Conservation (phyloP, 306 rosid genomes). For the Betula pendula region DNA sequence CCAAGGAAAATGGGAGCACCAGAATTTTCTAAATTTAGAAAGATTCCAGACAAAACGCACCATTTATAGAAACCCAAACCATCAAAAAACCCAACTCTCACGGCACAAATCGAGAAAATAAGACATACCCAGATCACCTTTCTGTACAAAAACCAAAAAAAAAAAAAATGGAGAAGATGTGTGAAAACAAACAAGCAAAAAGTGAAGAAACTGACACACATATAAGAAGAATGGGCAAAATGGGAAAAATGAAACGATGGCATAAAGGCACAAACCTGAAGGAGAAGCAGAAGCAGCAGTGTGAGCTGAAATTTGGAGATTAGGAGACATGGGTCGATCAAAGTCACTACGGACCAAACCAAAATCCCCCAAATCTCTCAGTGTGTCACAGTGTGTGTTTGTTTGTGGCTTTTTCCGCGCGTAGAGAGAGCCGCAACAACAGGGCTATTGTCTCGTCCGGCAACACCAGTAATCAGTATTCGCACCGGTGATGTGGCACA, state of each 20-base stretch:
- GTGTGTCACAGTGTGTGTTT: no score
- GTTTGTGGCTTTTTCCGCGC: no score
- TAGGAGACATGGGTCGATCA: constrained; percentile 16
- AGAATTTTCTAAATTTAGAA: not conserved
- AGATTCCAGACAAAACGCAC: not conserved
- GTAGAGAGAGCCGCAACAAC: no score
- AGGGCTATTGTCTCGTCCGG: no score
- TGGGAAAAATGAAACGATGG: not conserved
- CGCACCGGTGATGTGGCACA: no score
- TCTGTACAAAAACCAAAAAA: constrained; percentile 22
- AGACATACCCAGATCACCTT: constrained; percentile 7
- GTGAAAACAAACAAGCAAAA: constrained; percentile 6
- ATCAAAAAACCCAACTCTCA: not conserved
- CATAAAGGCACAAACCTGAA: constrained; percentile 37
- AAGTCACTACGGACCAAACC: constrained; percentile 5
- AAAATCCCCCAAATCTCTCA: not conserved
- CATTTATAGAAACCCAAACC: not conserved
- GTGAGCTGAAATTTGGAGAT: not conserved
- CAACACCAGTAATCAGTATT: no score
- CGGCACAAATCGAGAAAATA: not conserved
- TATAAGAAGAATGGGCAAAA: constrained; percentile 10
- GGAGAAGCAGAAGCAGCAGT: constrained; percentile 2
- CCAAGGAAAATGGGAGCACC: not conserved
- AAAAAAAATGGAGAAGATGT: constrained; percentile 55
- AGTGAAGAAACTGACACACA: not conserved